Evolutionary conservation across 2,329 filamentous ascomycete genomes (phyloP).

Genomic region (Paecilomyces sp.): DNA sequence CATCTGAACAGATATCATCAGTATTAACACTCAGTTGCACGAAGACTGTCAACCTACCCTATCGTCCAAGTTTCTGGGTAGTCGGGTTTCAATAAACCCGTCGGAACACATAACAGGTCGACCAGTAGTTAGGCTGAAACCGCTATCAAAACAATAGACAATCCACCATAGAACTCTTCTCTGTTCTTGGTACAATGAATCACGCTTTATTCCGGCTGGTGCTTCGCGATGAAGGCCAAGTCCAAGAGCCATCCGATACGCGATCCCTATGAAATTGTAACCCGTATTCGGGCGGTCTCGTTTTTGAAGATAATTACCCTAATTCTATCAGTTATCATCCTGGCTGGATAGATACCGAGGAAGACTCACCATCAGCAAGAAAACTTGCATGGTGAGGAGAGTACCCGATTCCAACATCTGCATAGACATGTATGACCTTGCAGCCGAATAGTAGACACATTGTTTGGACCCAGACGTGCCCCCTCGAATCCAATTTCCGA

Average conservation of each 20-base stretch:
- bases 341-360: neutral
- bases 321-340: neutral
- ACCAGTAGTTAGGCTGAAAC: slow-evolving; percentile 22
- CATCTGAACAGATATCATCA: neutral
- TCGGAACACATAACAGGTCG: slow-evolving; percentile 29
- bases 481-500: neutral
- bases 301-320: slow-evolving; percentile 46
- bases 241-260: slow-evolving; percentile 44
- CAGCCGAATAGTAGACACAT: slow-evolving; percentile 11
- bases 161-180: slow-evolving; percentile 18
- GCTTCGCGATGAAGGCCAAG: slow-evolving; percentile 43
- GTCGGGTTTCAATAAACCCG: slow-evolving; percentile 13
- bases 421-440: slow-evolving; percentile 16
- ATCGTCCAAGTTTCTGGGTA: neutral
- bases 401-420: slow-evolving; percentile 23
- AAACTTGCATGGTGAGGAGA: slow-evolving; percentile 22
- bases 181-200: slow-evolving; percentile 9
- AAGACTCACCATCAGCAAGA: slow-evolving; percentile 22
- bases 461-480: neutral
- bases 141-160: slow-evolving; percentile 23
- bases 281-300: slow-evolving; percentile 45
- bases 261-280: slow-evolving; percentile 47
- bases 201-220: neutral
- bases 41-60: neutral
- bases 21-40: neutral